Evolutionary conservation across 805 yeast genomes (phyloP), one percentile per base, ranked within the genome.

Genomic region (Saturnispora saitoi): DNA sequence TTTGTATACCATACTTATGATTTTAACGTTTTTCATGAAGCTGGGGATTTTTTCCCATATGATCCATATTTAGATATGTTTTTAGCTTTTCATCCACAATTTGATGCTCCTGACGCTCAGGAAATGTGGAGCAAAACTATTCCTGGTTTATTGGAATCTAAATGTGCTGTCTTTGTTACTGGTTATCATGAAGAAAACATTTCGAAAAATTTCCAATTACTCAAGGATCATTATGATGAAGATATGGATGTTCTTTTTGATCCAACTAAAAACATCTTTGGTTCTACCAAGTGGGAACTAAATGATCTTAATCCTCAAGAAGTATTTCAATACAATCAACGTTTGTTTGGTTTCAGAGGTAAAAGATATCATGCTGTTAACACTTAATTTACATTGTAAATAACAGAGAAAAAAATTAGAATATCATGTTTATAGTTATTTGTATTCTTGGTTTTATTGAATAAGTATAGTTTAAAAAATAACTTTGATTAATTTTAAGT

Each of bases 51-150:
- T 65, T 87, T 88, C 81, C 99, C 99, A 4, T 93, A 90, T 65
- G 99, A 93, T 65, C 99, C 99, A 41, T 93, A 91, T 66, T 76
- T 87, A 63, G 99, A 93, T 64, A 79, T 80, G 26, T 93, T 93
- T 68, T 89, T 88, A 76, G 73, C 86, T 47, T 93, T 91, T 84
- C 98, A 91, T 65, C 98, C 99, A 3, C 96, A 96, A 37, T 78
- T 89, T 61, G 82, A 87, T 17, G 84, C 93, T 7, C 85, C 86
- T 12, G 95, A 87, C 59, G 72, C 82, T 20, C 74, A 77, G 63
- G 82, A 83, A 51, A 77, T 80, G 60, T 91, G 98, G 97, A 77
- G 77, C 54, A 83, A 86, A 64, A 74, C 95, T 0, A 70, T 93
- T 56, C 88, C 88, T 47, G 96, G 91, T 3, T 70, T 93, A 54